phyloP scores from a whole-genome alignment of 345 rosid genomes.

The Euclidium syriacum region DNA sequence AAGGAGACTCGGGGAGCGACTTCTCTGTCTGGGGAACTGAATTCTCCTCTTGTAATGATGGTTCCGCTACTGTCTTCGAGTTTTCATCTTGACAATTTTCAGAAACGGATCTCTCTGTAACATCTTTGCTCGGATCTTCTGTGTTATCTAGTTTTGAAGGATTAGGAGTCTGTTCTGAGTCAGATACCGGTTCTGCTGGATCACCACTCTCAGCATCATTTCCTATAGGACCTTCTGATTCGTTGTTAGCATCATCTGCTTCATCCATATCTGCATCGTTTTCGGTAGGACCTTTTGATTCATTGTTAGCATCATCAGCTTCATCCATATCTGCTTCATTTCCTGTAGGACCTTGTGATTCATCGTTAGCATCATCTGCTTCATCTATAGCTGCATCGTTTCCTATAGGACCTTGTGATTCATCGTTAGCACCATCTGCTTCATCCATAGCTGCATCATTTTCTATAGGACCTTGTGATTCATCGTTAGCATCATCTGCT shows the following conservation, averaged over 20 bases:
- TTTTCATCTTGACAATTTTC: background rate
- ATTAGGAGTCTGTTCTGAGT: conserved; percentile 14
- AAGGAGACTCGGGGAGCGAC: background rate
- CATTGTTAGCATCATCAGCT: background rate
- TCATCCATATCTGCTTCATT: no score
- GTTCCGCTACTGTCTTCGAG: background rate
- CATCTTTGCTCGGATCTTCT: conserved; percentile 12
- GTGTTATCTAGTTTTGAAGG: conserved; percentile 4
- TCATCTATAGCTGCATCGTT: background rate
- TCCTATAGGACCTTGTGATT: no score
- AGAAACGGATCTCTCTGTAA: background rate
- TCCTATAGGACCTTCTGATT: conserved; percentile 1
- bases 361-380: background rate
- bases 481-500: background rate
- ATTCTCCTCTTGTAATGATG: conserved; percentile 14
- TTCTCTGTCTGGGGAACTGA: conserved; percentile 18
- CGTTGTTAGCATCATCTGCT: conserved; percentile 8
- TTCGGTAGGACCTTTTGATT: conserved; percentile 9
- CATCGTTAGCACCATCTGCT: background rate
- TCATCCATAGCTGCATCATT: no score
- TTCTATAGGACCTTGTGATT: no score
- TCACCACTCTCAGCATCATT: background rate
- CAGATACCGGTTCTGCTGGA: conserved; percentile 11
- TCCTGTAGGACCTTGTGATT: no score
- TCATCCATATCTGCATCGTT: conserved; percentile 14